phyloP scores from a whole-genome alignment of 768 basidiomycete genomes.

The Mycena metata region DNA sequence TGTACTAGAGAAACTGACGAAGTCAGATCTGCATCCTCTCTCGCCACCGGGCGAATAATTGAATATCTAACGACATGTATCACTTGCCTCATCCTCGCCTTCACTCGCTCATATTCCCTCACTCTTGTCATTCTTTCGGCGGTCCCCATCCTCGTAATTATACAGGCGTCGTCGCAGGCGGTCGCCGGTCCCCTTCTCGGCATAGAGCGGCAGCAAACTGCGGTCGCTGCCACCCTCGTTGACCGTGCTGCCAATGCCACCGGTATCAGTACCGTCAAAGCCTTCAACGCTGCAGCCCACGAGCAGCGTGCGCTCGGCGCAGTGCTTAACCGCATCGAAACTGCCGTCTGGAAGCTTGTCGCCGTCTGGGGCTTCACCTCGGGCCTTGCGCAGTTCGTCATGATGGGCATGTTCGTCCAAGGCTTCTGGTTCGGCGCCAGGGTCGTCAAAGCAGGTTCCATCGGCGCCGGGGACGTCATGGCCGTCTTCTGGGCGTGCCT shows the following conservation, averaged over 20 bases:
- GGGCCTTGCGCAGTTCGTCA: constrained; percentile 81
- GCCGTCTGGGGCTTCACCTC: constrained; percentile 82
- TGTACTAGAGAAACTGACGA: constrained; percentile 90
- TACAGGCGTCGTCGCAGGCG: constrained; percentile 81
- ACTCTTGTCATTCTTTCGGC: constrained; percentile 94
- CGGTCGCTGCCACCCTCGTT: constrained; percentile 81
- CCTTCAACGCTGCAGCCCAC: constrained; percentile 81
- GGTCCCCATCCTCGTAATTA: constrained; percentile 83
- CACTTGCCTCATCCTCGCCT: constrained; percentile 85
- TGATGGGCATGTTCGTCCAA: constrained; percentile 95
- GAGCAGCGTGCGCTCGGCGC: constrained; percentile 60
- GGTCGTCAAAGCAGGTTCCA: constrained; percentile 83
- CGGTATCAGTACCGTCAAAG: constrained; percentile 92
- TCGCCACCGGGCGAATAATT: constrained; percentile 81
- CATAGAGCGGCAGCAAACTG: constrained; percentile 74
- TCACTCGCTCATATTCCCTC: constrained; percentile 83
- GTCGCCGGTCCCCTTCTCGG: constrained; percentile 76
- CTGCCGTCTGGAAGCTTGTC: constrained; percentile 67
- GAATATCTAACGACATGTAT: constrained; percentile 87
- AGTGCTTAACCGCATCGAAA: constrained; percentile 60
- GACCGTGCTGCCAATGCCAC: constrained; percentile 72
- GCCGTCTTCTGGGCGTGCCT: constrained; percentile 99
- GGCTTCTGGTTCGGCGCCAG: constrained; percentile 97
- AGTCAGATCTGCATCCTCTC: constrained; percentile 86
- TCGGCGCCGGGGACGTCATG: constrained; percentile 85